Evolutionary conservation across 352 stramenopile species (phyloP).

Genomic region (Pythium monospermum): DNA sequence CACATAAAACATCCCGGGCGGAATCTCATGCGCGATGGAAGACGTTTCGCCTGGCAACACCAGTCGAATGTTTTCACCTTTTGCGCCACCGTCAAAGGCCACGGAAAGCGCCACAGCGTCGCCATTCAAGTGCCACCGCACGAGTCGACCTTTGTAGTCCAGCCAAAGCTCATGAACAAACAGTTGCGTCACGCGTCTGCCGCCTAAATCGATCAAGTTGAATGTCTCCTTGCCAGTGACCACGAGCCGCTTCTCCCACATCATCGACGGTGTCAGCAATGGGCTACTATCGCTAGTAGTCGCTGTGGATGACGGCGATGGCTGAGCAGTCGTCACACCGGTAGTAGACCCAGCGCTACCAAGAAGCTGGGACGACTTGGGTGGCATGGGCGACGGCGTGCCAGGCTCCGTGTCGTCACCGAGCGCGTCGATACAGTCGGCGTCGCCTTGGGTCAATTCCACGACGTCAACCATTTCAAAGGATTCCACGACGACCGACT

Average conservation of each 20-base stretch:
- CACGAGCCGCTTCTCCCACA: conserved; percentile 70
- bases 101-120: conserved; percentile 76
- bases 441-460: conserved; percentile 61
- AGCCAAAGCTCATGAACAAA: conserved; percentile 85
- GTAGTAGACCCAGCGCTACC: too few relatives aligned
- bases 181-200: conserved; percentile 67
- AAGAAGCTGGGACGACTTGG: conserved; percentile 12
- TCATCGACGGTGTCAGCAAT: conserved; percentile 38
- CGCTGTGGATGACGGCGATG: conserved; percentile 1
- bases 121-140: conserved; percentile 82
- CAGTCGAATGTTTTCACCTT: conserved; percentile 73
- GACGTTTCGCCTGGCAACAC: conserved; percentile 72
- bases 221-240: conserved; percentile 84
- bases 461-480: conserved; percentile 74
- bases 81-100: conserved; percentile 59
- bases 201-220: conserved; percentile 49
- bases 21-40: conserved; percentile 69
- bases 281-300: conserved; percentile 13
- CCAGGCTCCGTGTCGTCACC: conserved; percentile 21
- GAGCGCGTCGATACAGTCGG: conserved; percentile 58
- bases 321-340: too few relatives aligned
- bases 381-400: conserved; percentile 10
- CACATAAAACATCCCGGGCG: conserved; percentile 75
- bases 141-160: conserved; percentile 77
- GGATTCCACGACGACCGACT: conserved; percentile 67